phyloP scores from a whole-genome alignment of 208 protist genomes.

The Leishmania mexicana region DNA sequence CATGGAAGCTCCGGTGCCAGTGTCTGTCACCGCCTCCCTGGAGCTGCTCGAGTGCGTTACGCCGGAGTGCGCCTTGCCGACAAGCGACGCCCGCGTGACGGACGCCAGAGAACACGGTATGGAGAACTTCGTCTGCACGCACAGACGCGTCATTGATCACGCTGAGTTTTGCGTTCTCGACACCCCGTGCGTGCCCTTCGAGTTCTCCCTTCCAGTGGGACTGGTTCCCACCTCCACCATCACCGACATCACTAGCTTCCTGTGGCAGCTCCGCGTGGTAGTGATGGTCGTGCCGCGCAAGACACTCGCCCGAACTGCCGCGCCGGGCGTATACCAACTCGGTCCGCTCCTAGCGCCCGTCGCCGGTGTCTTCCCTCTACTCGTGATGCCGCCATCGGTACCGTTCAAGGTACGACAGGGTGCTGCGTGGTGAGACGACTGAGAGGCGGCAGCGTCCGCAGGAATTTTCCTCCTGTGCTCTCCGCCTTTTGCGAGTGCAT shows the following conservation, averaged over 20 bases:
- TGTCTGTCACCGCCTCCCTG: conserved; percentile 22
- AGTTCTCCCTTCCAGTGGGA: conserved; percentile 29
- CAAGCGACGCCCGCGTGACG: conserved; percentile 13
- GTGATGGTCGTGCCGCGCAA: conserved; percentile 24
- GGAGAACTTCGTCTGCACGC: conserved; percentile 27
- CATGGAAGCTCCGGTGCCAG: conserved; percentile 17
- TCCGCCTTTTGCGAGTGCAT: background rate
- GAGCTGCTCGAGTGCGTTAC: conserved; percentile 34
- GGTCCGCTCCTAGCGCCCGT: conserved; percentile 27
- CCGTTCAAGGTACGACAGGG: conserved; percentile 23
- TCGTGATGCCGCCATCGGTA: conserved; percentile 21
- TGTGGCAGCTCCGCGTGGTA: conserved; percentile 35
- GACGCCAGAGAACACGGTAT: conserved; percentile 23
- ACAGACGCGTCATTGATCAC: conserved; percentile 30
- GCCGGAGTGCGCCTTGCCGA: conserved; percentile 25
- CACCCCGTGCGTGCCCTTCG: conserved; percentile 30
- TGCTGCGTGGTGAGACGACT: background rate
- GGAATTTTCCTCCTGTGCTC: background rate
- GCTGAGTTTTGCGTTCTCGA: conserved; percentile 24
- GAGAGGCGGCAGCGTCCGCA: too few relatives aligned
- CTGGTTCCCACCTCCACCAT: conserved; percentile 25
- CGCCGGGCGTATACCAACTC: conserved; percentile 12
- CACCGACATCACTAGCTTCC: conserved; percentile 31
- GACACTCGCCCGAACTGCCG: conserved; percentile 8
- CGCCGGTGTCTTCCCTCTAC: conserved; percentile 25